Evolutionary conservation across 345 rosid species (phyloP), one percentile per base, ranked within the genome.

Genomic region (Citrus hindsii): DNA sequence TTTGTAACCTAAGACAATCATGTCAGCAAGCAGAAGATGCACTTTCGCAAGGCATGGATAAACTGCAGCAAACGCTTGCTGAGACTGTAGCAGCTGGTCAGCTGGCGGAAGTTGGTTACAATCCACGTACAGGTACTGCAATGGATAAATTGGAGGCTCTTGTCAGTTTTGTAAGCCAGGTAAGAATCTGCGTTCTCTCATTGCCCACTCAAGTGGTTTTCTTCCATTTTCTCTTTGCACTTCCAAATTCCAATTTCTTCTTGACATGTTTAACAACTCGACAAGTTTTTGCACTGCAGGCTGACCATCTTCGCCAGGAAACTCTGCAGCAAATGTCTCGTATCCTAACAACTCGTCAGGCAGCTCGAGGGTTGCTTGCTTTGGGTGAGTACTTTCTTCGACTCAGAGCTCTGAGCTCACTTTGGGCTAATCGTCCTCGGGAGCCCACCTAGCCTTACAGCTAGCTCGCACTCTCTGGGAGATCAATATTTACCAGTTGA

Each of bases 1-100:
- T 89, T 30, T 65, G 71, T 67, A 91, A 84, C 76, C 79, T 96
- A 63, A 81, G 28, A 74, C 84, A 88, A 71, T 87, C 97, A 61
- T 94, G 98, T 86, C 95, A 96, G 79, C 99, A 96, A 84, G 98
- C 97, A 3, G 99, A 96, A 90, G 98, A 96, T 76, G 98, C 99
- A 16, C 87, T 96, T 32, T 84, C 95, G 0, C 95, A 92, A 83
- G 99, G 97, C n/a, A 90, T 93, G 97, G 99, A 89, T 19, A 96
- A 87, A 79, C 88, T 96, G 80, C 97, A 90, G 76, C 89, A 88
- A 74, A 89, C 84, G 4, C 86, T 96, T 51, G 86, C 97, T 22
- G 93, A 86, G 65, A 84, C 87, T 51, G 90, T 95, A 46, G 97
- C 94, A 4, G 88, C 84, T 38, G 90, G 91, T 68, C 92, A 79